phyloP scores from a whole-genome alignment of 108 stramenopile genomes.

The Stephanodiscus triporus region DNA sequence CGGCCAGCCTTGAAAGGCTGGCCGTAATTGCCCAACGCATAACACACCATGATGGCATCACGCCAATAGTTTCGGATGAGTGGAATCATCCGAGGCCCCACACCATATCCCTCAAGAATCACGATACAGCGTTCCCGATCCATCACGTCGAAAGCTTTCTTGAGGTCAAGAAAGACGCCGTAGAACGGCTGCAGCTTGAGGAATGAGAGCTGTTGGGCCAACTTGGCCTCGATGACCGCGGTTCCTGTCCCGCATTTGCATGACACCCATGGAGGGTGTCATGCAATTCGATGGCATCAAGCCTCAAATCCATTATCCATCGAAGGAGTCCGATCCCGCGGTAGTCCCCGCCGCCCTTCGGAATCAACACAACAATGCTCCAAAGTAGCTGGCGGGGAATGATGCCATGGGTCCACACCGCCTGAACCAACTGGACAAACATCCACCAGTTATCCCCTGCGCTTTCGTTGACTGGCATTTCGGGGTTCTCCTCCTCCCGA shows the following conservation, averaged over 20 bases:
- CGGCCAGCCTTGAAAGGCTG: slow-evolving; percentile 2
- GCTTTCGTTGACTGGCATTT: neutral
- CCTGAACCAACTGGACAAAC: slow-evolving; percentile 8
- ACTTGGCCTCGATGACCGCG: slow-evolving; percentile 18
- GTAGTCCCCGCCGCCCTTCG: slow-evolving; percentile 14
- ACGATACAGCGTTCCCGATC: slow-evolving; percentile 4
- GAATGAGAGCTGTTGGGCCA: slow-evolving; percentile 11
- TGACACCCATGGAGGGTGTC: slow-evolving; percentile 10
- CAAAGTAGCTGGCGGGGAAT: slow-evolving; percentile 1
- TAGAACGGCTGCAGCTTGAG: neutral
- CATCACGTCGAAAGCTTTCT: slow-evolving; percentile 20
- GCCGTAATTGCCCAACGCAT: slow-evolving; percentile 10
- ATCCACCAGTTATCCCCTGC: neutral
- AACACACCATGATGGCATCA: neutral
- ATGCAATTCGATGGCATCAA: slow-evolving; percentile 1
- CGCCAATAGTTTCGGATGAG: slow-evolving; percentile 5
- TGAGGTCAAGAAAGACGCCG: slow-evolving; percentile 20
- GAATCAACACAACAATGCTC: slow-evolving; percentile 10
- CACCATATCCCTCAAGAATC: slow-evolving; percentile 14
- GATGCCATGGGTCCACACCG: slow-evolving; percentile 1
- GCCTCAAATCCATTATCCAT: slow-evolving; percentile 4
- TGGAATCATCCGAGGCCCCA: neutral
- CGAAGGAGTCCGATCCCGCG: slow-evolving; percentile 27
- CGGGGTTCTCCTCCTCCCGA: neutral
- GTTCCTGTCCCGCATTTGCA: slow-evolving; percentile 20